These are phyloP conservation scores for Asclepias syriaca DNA, from an alignment of 257 asterid genomes.

Conservation along the genomic window DNA sequence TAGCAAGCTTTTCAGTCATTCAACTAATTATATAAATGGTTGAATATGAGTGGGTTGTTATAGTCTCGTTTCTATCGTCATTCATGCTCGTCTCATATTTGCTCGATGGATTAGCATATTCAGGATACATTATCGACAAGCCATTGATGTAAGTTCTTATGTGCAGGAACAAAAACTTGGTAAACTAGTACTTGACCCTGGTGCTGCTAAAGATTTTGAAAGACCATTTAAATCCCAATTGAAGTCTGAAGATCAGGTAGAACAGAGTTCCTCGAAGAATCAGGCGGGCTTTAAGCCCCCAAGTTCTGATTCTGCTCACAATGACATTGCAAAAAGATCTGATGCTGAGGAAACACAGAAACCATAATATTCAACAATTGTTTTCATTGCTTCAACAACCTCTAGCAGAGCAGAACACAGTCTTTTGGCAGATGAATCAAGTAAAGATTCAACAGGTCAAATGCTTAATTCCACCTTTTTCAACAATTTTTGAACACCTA, in stretches of 20 bases:
- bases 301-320: conserved; percentile 29
- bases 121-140: neutral
- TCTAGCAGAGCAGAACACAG: neutral
- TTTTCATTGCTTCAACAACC: neutral
- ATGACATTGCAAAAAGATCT: conserved; percentile 32
- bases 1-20: neutral
- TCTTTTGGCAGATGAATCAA: neutral
- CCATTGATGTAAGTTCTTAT: conserved; percentile 12
- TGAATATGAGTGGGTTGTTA: neutral
- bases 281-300: conserved; percentile 38
- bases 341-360: conserved; percentile 41
- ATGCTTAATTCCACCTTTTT: neutral
- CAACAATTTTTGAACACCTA: neutral
- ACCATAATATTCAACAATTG: conserved; percentile 12
- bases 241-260: conserved; percentile 52
- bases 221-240: conserved; percentile 52
- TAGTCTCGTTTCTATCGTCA: neutral
- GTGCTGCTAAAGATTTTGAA: conserved; percentile 78
- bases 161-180: conserved; percentile 81
- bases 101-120: neutral
- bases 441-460: neutral
- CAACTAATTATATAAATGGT: neutral
- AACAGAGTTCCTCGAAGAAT: conserved; percentile 36
- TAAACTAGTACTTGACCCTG: conserved; percentile 71
- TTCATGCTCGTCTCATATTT: neutral